Evolutionary conservation across 1,284 basidiomycete genomes (phyloP).

Genomic region (Sanghuangporus baumii): DNA sequence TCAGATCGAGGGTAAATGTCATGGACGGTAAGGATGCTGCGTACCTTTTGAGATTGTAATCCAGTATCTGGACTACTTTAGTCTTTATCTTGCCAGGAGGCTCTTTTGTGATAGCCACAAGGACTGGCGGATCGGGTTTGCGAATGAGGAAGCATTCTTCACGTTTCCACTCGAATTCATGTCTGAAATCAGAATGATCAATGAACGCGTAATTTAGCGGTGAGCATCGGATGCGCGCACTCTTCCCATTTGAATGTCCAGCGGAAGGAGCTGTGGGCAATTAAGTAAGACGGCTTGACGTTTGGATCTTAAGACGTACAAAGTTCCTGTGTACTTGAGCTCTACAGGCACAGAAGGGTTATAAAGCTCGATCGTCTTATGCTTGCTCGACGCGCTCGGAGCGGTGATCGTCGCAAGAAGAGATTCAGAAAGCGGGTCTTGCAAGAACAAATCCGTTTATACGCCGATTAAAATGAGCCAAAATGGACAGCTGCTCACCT

Average conservation of each 20-base stretch:
- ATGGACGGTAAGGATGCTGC: constrained; percentile 13
- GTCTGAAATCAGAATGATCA: constrained; percentile 37
- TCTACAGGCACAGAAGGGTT: constrained; percentile 69
- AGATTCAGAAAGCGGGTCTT: constrained; percentile 64
- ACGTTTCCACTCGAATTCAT: constrained; percentile 78
- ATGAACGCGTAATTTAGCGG: neutral
- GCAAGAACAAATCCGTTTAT: constrained; percentile 1
- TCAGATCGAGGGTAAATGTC: neutral
- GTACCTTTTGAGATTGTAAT: constrained; percentile 71
- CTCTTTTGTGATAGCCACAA: constrained; percentile 75
- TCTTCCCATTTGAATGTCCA: constrained; percentile 81
- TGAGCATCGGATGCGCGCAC: constrained; percentile 38
- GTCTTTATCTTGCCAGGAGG: constrained; percentile 61
- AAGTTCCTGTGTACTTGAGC: constrained; percentile 65
- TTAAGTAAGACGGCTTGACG: neutral
- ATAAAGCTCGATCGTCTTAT: constrained; percentile 67
- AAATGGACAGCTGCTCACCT: constrained; percentile 36
- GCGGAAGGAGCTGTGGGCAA: constrained; percentile 41
- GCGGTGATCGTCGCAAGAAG: constrained; percentile 59
- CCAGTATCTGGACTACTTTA: constrained; percentile 70
- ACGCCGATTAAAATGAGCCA: neutral
- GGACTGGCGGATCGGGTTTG: constrained; percentile 79
- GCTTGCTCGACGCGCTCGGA: constrained; percentile 58
- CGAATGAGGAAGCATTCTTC: constrained; percentile 77
- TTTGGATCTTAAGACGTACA: constrained; percentile 29